These are phyloP conservation scores for Ceratobasidium theobromae DNA, from an alignment of 1,284 basidiomycete genomes.

Conservation along the genomic window DNA sequence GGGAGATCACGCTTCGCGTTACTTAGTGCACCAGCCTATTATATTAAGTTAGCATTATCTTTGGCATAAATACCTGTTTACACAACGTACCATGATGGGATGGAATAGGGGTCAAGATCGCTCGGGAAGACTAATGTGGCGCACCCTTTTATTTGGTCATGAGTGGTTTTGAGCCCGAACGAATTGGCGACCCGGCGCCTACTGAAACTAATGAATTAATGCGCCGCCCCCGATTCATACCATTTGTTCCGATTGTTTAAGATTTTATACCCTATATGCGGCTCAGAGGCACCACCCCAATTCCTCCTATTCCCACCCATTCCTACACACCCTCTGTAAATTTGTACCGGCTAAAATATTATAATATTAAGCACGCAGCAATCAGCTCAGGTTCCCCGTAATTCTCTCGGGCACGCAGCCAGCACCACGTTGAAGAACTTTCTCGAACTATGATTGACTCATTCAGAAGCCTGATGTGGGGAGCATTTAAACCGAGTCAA, in stretches of 20 bases:
- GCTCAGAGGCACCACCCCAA: too few species aligned
- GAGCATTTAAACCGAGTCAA: too few species aligned
- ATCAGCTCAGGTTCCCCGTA: not conserved
- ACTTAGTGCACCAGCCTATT: conserved; percentile 84
- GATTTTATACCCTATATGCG: too few species aligned
- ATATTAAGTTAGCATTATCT: not conserved
- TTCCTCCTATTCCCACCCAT: too few species aligned
- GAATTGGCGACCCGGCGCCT: too few species aligned
- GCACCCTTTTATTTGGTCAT: conserved; percentile 13
- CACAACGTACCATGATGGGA: conserved; percentile 15
- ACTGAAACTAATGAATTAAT: too few species aligned
- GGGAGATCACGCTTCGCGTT: conserved; percentile 85
- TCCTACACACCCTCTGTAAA: too few species aligned
- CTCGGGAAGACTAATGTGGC: conserved; percentile 9
- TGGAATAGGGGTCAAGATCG: conserved; percentile 31
- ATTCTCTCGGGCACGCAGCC: not conserved
- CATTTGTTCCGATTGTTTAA: too few species aligned
- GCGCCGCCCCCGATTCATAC: too few species aligned
- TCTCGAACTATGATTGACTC: not conserved
- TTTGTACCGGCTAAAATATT: too few species aligned
- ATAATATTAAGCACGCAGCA: too few species aligned
- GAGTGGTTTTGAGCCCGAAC: not conserved
- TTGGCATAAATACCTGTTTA: not conserved
- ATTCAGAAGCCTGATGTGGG: not conserved
- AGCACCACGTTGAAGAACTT: not conserved